Base-by-base conservation (phyloP, 2,329 filamentous ascomycete genomes). In the Cercospora sp. region DNA sequence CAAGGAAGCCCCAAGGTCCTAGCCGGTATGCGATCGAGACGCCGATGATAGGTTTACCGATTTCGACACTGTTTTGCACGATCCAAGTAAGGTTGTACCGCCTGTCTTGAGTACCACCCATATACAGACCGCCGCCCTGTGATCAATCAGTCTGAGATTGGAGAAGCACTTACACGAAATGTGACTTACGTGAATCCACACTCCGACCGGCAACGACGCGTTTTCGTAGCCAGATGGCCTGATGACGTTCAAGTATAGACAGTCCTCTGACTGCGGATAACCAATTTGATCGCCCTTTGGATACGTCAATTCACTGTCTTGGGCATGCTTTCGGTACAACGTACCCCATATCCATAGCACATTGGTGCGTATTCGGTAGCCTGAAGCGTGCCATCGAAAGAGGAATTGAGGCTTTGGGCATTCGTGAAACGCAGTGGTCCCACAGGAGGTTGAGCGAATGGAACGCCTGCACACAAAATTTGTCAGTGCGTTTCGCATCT, bases 1-100 rank as follows among this genome's bases (percentile, higher is more conserved):
- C 84, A 30, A 92, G 78, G 78, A 94, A 93, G 0, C 91, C 91
- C 74, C 92, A 84, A 5, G 87, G 85, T 2, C 88, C 87, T 60
- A 91, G 83, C 9, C 90, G 84, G 77, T 91, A 88, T 77, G 86
- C 87, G 75, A 89, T 85, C 75, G 83, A 86, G 61, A 90, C 83
- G 36, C 81, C 86, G 51, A 91, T 80, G 62, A 91, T 79, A 9
- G 84, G 84, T 55, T 79, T 81, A 53, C 80, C 80, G 53, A 80
- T 79, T 51, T 74, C 74, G 26, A 79, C 75, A 13, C 77, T 76
- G 60, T 82, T 80, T 63, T 83, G 76, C 6, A 91, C 86, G 58
- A 90, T 83, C 67, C 84, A 86, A 13, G 85, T 86, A 67, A 89
- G 80, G 72, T 91, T 90, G 75, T 91, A 91, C 64, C 87, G 83